phyloP scores from a whole-genome alignment of 2,329 filamentous ascomycete genomes.

The Aspergillus carbonarius region DNA sequence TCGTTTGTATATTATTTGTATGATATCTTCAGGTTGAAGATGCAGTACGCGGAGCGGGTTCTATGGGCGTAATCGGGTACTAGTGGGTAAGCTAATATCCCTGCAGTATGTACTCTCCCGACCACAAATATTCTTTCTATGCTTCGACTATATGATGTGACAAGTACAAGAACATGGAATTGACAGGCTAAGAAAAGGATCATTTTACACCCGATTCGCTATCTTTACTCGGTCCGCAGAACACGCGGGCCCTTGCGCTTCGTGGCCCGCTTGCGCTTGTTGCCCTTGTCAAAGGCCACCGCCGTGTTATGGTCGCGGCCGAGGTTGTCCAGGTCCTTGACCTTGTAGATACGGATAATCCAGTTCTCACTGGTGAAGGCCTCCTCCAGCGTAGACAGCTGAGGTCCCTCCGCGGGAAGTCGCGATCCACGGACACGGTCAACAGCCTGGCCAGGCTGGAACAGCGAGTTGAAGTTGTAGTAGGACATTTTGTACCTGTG shows the following conservation, averaged over 20 bases:
- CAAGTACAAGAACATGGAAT: conserved; percentile 18
- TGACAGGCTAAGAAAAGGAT: conserved; percentile 1
- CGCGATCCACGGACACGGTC: conserved; percentile 83
- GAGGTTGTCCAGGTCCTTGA: conserved; percentile 97
- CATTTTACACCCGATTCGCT: conserved; percentile 6
- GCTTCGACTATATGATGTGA: conserved; percentile 3
- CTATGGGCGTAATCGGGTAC: no score
- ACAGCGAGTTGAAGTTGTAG: conserved; percentile 92
- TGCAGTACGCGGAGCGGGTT: neutral
- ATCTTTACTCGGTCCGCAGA: conserved; percentile 44
- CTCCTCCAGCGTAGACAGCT: conserved; percentile 87
- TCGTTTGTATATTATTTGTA: neutral
- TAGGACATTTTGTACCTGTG: conserved; percentile 99
- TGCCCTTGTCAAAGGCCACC: conserved; percentile 52
- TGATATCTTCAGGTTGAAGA: neutral
- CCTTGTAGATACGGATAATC: conserved; percentile 99
- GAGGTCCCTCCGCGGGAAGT: conserved; percentile 79
- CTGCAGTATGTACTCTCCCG: no score
- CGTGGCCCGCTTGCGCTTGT: conserved; percentile 52
- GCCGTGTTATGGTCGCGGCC: conserved; percentile 78
- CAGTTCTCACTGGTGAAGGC: conserved; percentile 99
- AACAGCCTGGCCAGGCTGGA: conserved; percentile 83
- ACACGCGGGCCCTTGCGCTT: conserved; percentile 46
- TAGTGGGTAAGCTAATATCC: no score
- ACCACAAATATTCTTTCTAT: neutral